These are phyloP conservation scores for Penicillium paxilli DNA, from an alignment of 495 filamentous ascomycete genomes.

Conservation along the genomic window DNA sequence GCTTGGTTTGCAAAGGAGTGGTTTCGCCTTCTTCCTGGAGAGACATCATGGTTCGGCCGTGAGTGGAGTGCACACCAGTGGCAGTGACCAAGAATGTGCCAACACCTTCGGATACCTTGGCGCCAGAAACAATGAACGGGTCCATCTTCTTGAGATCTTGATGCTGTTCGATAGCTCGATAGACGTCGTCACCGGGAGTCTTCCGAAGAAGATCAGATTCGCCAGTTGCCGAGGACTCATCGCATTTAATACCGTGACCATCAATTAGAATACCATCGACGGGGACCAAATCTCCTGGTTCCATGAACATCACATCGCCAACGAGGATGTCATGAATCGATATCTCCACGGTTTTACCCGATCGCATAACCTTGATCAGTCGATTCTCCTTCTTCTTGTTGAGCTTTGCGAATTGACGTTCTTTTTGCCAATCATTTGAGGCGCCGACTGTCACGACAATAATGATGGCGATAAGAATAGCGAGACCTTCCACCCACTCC, in stretches of 20 bases:
- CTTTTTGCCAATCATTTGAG: conserved; percentile 77
- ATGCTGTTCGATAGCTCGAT: conserved; percentile 71
- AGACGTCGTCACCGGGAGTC: conserved; percentile 73
- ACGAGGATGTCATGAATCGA: conserved; percentile 79
- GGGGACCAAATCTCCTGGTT: conserved; percentile 86
- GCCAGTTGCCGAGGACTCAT: conserved; percentile 82
- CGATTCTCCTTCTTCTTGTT: conserved; percentile 75
- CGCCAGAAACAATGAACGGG: conserved; percentile 90
- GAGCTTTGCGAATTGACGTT: conserved; percentile 72
- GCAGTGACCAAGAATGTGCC: conserved; percentile 86
- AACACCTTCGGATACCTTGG: conserved; percentile 88
- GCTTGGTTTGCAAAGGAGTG: conserved; percentile 90
- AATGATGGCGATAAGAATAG: conserved; percentile 72
- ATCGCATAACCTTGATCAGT: conserved; percentile 71
- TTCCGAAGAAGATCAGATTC: conserved; percentile 83
- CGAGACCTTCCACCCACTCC: conserved; percentile 80
- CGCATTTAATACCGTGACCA: conserved; percentile 74
- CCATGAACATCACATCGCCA: conserved; percentile 80
- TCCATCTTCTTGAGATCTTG: conserved; percentile 81
- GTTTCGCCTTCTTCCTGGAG: conserved; percentile 87
- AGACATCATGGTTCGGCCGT: conserved; percentile 93
- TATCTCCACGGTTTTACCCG: conserved; percentile 73
- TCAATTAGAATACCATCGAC: conserved; percentile 76
- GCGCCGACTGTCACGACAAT: conserved; percentile 76
- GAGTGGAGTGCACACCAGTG: conserved; percentile 81